phyloP scores from a whole-genome alignment of 2,329 filamentous ascomycete genomes.

The Ophiobolus disseminans region DNA sequence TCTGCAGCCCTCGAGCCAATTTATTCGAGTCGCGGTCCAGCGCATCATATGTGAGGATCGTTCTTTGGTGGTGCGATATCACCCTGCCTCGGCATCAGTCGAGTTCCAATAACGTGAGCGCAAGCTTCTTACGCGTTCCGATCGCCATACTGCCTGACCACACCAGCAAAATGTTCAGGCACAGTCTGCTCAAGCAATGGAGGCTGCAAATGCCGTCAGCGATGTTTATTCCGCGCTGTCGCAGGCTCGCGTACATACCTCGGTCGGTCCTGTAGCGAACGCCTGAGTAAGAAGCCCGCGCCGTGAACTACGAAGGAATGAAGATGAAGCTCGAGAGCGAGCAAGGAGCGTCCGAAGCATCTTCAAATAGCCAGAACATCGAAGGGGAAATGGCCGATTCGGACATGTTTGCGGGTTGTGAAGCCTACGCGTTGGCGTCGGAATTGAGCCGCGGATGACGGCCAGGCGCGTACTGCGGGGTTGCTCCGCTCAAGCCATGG shows the following conservation, averaged over 20 bases:
- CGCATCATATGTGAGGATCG: slow-evolving; percentile 72
- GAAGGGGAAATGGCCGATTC: background rate
- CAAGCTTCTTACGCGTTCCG: slow-evolving; percentile 60
- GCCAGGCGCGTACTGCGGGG: slow-evolving; percentile 17
- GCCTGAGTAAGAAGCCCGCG: slow-evolving; percentile 44
- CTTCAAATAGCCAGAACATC: slow-evolving; percentile 23
- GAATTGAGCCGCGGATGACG: slow-evolving; percentile 15
- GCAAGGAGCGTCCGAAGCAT: slow-evolving; percentile 39
- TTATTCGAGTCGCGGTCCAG: slow-evolving; percentile 80
- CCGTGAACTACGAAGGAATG: slow-evolving; percentile 10
- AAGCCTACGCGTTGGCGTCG: slow-evolving; percentile 4
- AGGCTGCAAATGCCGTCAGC: slow-evolving; percentile 57
- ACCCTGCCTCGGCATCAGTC: slow-evolving; percentile 51
- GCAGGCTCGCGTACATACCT: slow-evolving; percentile 30
- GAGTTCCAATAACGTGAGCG: background rate
- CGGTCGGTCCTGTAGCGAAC: slow-evolving; percentile 39
- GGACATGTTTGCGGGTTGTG: background rate
- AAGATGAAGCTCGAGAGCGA: slow-evolving; percentile 20
- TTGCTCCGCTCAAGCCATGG: slow-evolving; percentile 21
- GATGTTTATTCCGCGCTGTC: background rate
- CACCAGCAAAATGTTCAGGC: slow-evolving; percentile 72
- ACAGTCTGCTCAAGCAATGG: slow-evolving; percentile 72
- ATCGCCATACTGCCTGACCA: slow-evolving; percentile 71
- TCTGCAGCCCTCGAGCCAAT: slow-evolving; percentile 73
- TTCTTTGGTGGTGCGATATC: slow-evolving; percentile 67